Evolutionary conservation across 179 eudicot genomes (phyloP).

Genomic region (Gypsophila paniculata): DNA sequence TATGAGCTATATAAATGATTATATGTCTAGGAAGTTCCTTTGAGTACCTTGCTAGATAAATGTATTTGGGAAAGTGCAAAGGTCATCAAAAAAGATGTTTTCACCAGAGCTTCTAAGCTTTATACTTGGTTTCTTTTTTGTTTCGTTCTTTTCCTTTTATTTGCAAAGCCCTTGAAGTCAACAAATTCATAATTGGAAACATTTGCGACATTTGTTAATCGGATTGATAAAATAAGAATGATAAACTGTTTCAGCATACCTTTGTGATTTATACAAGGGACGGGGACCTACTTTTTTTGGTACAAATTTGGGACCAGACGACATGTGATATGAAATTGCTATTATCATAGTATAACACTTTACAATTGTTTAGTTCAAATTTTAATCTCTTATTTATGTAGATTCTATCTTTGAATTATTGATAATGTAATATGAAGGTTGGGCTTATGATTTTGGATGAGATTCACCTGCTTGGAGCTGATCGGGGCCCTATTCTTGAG

Average conservation of each 20-base stretch:
- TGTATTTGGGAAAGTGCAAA: too few relatives aligned
- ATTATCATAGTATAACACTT: not conserved
- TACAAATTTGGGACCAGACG: not conserved
- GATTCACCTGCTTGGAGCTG: slow-evolving; percentile 98
- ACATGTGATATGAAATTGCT: not conserved
- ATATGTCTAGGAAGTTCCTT: too few relatives aligned
- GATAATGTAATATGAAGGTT: slow-evolving; percentile 47
- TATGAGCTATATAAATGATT: too few relatives aligned
- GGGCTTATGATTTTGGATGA: slow-evolving; percentile 98
- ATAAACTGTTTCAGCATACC: not conserved
- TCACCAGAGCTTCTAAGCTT: not conserved
- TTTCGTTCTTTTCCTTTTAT: too few relatives aligned
- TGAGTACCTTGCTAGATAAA: too few relatives aligned
- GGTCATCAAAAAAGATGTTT: not conserved
- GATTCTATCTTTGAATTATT: slow-evolving; percentile 20
- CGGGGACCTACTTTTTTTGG: not conserved
- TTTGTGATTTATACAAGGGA: not conserved
- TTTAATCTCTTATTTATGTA: not conserved
- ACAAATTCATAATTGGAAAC: not conserved
- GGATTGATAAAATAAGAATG: not conserved
- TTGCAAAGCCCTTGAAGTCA: not conserved
- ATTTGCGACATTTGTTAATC: not conserved
- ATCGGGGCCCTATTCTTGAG: slow-evolving; percentile 99
- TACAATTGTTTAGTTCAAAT: not conserved
- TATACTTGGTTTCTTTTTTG: not conserved